A percentile compares a stretch with the other conserved stretches of the same genome.
These are phyloP conservation scores for Hanseniaspora clermontiae DNA, from an alignment of 805 yeast genomes.

Conservation along the genomic window DNA sequence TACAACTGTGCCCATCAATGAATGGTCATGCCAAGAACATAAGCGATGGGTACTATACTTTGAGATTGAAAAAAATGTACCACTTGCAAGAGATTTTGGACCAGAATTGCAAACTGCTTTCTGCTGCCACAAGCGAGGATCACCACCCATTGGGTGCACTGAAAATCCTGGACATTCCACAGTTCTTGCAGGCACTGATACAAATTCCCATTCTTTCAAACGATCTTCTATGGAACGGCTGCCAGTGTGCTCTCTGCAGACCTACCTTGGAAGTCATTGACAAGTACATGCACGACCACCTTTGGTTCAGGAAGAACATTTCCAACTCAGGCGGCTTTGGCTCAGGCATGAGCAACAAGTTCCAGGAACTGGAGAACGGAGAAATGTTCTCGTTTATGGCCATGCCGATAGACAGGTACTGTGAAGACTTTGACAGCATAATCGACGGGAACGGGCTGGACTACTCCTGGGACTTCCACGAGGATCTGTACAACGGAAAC, in stretches of 20 bases:
- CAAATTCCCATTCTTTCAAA: slow-evolving; percentile 11
- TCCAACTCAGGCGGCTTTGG: slow-evolving; percentile 13
- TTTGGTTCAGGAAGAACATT: slow-evolving; percentile 9
- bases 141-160: not conserved
- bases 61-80: not conserved
- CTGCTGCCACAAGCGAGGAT: not conserved
- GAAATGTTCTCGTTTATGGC: slow-evolving; percentile 11
- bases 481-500: slow-evolving; percentile 2
- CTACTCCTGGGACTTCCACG: slow-evolving; percentile 10
- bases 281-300: slow-evolving; percentile 7
- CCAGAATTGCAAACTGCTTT: not conserved
- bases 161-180: slow-evolving; percentile 3
- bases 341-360: slow-evolving; percentile 5
- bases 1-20: slow-evolving; percentile 3
- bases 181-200: slow-evolving; percentile 4
- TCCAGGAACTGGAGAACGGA: slow-evolving; percentile 9
- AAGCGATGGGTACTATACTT: slow-evolving; percentile 10
- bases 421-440: slow-evolving; percentile 2
- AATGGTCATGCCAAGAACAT: slow-evolving; percentile 11
- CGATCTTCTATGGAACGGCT: slow-evolving; percentile 11
- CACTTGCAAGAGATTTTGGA: not conserved
- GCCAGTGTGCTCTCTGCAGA: slow-evolving; percentile 1
- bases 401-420: not conserved
- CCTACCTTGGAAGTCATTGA: not conserved
- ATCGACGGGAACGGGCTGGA: slow-evolving; percentile 7